phyloP scores from a whole-genome alignment of 225 moss, liverwort and hornwort species.

The Ulota crispa region DNA sequence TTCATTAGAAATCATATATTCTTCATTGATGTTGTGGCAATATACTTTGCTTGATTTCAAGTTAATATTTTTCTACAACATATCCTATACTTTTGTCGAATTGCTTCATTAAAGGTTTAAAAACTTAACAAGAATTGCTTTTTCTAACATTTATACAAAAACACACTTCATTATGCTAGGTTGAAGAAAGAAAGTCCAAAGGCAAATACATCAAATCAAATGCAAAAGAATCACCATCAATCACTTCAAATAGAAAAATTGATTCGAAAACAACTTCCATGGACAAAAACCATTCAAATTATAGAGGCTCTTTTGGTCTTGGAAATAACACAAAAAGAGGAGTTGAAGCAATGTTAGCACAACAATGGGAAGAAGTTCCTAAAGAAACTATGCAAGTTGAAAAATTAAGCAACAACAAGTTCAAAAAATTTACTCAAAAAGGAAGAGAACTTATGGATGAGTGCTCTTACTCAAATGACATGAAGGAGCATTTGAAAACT shows the following conservation, averaged over 20 bases:
- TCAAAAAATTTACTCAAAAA: background rate
- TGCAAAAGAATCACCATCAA: conserved; percentile 6
- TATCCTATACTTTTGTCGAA: background rate
- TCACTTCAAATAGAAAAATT: conserved; percentile 17
- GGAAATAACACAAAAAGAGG: background rate
- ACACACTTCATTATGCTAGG: background rate
- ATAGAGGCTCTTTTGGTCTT: background rate
- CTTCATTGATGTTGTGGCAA: background rate
- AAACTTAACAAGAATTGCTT: background rate
- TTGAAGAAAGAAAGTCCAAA: conserved; percentile 29
- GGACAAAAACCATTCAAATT: conserved; percentile 18
- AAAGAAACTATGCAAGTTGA: conserved; percentile 24
- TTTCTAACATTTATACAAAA: background rate
- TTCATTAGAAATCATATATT: background rate
- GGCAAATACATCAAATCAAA: background rate
- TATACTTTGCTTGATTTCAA: background rate
- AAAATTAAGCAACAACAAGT: conserved; percentile 22
- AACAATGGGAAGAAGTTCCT: conserved; percentile 15
- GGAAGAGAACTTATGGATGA: conserved; percentile 31
- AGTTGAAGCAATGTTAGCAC: background rate
- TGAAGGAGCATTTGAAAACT: conserved; percentile 22
- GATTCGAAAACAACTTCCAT: conserved; percentile 3
- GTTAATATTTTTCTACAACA: background rate
- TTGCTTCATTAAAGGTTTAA: background rate
- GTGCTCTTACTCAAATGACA: conserved; percentile 33